Base-by-base conservation (phyloP, 2,329 filamentous ascomycete genomes). In the Ascochyta koolunga region DNA sequence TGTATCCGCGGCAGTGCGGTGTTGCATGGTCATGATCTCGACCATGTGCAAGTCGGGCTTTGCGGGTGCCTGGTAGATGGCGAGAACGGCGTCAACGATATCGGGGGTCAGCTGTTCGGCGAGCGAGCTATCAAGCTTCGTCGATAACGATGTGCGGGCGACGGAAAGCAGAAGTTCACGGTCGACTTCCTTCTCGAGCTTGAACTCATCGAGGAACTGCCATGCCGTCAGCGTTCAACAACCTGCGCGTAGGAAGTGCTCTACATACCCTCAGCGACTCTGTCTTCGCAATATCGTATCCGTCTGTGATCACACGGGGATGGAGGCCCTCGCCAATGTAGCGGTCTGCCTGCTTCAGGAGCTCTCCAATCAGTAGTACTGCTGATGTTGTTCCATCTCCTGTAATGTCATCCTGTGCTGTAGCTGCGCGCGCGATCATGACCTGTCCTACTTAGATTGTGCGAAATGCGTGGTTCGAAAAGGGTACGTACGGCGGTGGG, bases 21-120 rank as follows among this genome's bases (percentile, higher is more conserved):
- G 95, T 80, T 99, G 95, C 93, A 99, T 98, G 76, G 96, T 98
- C 95, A 99, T 99, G 69, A 99, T 98, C 79, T 99, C 95, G 64
- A 99, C 85, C 95, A 99, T 99, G 82, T 98, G 93, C 71, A 99
- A 79, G 78, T 99, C 95, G 51, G 96, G 96, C 81, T 98, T 98
- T 59, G 86, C 87, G 22, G 91, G 91, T 16, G 90, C 82, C 75
- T 92, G 85, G 81, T 97, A 93, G 75, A 99, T 99, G 61, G 95
- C 86, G 52, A 99, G 87, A 41, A 99, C 95, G 55, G 95, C 90
- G 74, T 99, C 95, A 70, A 98, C 95, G 70, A 99, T 96, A 68
- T 91, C 90, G 53, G 95, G 92, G 0, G 93, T 98, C 58, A 99
- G 87, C 75, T 93, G 90, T 73, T 93, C 87, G 43, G 95, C 95